phyloP scores from a whole-genome alignment of 805 yeast species.

The Torulaspora delbrueckii region DNA sequence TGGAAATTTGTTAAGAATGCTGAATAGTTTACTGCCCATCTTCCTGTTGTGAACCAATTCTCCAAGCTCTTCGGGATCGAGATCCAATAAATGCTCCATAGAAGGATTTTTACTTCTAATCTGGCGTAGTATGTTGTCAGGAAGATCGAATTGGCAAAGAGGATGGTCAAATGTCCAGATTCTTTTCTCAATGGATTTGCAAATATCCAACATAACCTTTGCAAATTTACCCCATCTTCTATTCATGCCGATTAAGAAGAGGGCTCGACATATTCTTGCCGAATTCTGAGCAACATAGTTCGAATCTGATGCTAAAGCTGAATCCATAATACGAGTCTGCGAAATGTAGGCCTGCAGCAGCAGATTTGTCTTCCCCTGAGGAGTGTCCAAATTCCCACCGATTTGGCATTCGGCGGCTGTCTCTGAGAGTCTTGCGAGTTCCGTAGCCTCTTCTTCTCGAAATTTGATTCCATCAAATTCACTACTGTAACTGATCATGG shows the following conservation, averaged over 20 bases:
- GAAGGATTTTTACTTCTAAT: conserved; percentile 60
- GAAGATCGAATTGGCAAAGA: conserved; percentile 76
- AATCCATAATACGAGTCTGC: conserved; percentile 62
- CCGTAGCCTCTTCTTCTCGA: conserved; percentile 81
- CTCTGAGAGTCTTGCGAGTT: conserved; percentile 58
- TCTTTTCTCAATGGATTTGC: conserved; percentile 79
- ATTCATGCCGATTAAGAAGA: conserved; percentile 79
- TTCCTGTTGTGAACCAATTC: conserved; percentile 79
- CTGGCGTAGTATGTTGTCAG: conserved; percentile 56
- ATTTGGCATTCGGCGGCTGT: conserved; percentile 71
- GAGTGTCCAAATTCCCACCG: conserved; percentile 65
- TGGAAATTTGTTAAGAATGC: conserved; percentile 69
- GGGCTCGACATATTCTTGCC: conserved; percentile 86
- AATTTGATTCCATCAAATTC: conserved; percentile 89
- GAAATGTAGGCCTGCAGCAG: conserved; percentile 86
- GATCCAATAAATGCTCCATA: conserved; percentile 67
- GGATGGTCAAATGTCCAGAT: conserved; percentile 93
- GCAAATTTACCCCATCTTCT: conserved; percentile 88
- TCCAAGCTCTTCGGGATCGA: conserved; percentile 74
- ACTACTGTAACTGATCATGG: conserved; percentile 85
- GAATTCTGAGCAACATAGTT: conserved; percentile 95
- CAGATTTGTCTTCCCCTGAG: conserved; percentile 84
- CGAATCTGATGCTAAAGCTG: conserved; percentile 79
- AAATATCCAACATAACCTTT: conserved; percentile 67
- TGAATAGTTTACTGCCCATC: conserved; percentile 61